phyloP scores from a whole-genome alignment of 345 rosid genomes.

The Euclidium syriacum region DNA sequence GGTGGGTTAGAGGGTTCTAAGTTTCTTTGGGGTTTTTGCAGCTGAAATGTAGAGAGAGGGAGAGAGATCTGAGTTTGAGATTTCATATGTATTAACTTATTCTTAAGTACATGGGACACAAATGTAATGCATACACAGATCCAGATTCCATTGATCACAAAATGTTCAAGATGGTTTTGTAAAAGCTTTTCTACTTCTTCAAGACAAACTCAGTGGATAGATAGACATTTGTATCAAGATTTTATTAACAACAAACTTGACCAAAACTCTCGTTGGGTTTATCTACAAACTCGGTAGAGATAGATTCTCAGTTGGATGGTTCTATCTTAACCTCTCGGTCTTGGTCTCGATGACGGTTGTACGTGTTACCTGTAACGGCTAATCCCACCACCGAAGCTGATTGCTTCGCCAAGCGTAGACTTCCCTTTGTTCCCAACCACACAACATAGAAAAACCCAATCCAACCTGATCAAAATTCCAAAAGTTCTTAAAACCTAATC shows the following conservation, averaged over 20 bases:
- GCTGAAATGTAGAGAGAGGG: not conserved
- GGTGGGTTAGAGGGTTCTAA: constrained; percentile 15
- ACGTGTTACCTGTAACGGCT: constrained; percentile 49
- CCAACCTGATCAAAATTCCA: constrained; percentile 65
- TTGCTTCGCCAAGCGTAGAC: constrained; percentile 53
- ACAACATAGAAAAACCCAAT: constrained; percentile 64
- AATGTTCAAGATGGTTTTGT: not conserved
- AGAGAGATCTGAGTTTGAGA: constrained; percentile 9
- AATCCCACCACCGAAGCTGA: constrained; percentile 53
- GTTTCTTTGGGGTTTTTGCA: not conserved
- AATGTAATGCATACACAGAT: constrained; percentile 8
- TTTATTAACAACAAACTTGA: constrained; percentile 8
- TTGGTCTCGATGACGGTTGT: constrained; percentile 27
- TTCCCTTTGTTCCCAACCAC: constrained; percentile 67
- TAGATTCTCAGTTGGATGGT: constrained; percentile 1
- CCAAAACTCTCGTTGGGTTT: constrained; percentile 20
- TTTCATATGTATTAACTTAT: constrained; percentile 1
- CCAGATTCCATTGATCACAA: not conserved
- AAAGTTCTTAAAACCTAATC: not conserved
- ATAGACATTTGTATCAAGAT: not conserved
- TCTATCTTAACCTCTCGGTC: constrained; percentile 15
- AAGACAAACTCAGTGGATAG: not conserved
- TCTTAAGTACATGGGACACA: constrained; percentile 14
- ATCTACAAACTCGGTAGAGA: constrained; percentile 13
- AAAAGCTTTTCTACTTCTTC: not conserved